Base-by-base conservation (phyloP, 2,329 filamentous ascomycete genomes). In the Didymella pomorum region DNA sequence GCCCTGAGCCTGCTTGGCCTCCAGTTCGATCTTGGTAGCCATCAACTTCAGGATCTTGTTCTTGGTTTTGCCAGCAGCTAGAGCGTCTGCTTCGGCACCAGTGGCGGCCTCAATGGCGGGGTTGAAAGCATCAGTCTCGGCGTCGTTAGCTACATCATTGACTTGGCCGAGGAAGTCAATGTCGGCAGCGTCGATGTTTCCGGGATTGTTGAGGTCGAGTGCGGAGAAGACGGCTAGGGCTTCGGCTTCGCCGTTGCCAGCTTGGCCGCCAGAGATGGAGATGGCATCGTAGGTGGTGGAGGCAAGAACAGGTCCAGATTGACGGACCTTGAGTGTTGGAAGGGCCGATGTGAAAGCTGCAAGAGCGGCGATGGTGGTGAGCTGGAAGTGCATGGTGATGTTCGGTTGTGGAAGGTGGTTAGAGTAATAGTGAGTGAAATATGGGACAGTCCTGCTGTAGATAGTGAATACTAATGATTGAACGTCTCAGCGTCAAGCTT, bases 1-100 rank as follows among this genome's bases (percentile, higher is more conserved):
- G 21, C 84, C 84, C 69, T 85, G 80, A 0, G 84, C 84, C 59
- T 79, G 75, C 69, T 85, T 73, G 52, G 85, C 83, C 73, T 83
- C 74, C 39, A 86, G 77, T 44, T 77, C 76, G 56, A 85, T 67
- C 2, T 83, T 79, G 67, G 84, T 80, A 16, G 85, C 80, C 74
- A 81, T 78, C 47, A 86, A 75, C 78, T 86, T 87, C 51, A 86
- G 73, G 23, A 87, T 83, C 78, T 86, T 86, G 78, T 86, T 86
- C 80, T 86, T 85, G 68, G 81, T 86, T 77, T 86, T 86, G 66
- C 84, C 84, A 49, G 78, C 78, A 57, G 68, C 55, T 16, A 86
- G 77, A 11, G 82, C 81, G 37, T 76, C 80, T 0, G 77, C 79
- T 2, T 77, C 73, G 20, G 74, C 76, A 26, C 73, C 73, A 0